These are phyloP conservation scores for Moricandia arvensis DNA, from an alignment of 345 rosid species.

Conservation along the genomic window DNA sequence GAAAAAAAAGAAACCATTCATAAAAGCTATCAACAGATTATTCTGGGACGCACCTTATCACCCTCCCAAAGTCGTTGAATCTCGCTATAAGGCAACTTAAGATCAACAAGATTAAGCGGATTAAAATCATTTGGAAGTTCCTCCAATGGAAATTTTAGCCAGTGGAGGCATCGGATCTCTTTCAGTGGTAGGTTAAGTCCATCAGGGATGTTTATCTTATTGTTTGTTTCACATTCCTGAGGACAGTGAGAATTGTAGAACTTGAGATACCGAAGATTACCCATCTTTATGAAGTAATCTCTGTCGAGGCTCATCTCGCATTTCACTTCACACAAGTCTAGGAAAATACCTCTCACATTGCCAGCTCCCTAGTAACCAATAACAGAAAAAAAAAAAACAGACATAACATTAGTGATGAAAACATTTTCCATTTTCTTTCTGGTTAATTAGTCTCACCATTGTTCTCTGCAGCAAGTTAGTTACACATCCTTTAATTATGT, in stretches of 20 bases:
- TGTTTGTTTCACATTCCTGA: neutral
- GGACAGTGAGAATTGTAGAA: neutral
- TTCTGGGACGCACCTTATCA: conserved; percentile 11
- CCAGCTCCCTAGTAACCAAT: neutral
- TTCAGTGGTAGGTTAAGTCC: neutral
- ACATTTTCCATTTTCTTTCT: neutral
- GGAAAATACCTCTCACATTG: neutral
- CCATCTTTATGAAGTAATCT: neutral
- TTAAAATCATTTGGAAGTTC: conserved; percentile 20
- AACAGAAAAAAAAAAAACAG: neutral
- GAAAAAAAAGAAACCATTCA: no score
- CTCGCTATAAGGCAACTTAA: conserved; percentile 7
- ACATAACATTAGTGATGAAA: neutral
- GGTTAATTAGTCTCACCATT: neutral
- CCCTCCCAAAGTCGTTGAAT: conserved; percentile 31
- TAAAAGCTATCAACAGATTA: neutral
- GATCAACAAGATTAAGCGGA: conserved; percentile 9
- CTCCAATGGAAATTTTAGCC: neutral
- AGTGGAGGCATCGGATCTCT: neutral
- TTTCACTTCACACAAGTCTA: neutral
- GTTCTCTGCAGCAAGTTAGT: neutral
- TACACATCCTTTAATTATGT: neutral
- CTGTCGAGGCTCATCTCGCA: neutral
- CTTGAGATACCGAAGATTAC: neutral
- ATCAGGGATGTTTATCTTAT: neutral